Evolutionary conservation across 805 yeast species (phyloP).

Genomic region (Metschnikowia hibisci): DNA sequence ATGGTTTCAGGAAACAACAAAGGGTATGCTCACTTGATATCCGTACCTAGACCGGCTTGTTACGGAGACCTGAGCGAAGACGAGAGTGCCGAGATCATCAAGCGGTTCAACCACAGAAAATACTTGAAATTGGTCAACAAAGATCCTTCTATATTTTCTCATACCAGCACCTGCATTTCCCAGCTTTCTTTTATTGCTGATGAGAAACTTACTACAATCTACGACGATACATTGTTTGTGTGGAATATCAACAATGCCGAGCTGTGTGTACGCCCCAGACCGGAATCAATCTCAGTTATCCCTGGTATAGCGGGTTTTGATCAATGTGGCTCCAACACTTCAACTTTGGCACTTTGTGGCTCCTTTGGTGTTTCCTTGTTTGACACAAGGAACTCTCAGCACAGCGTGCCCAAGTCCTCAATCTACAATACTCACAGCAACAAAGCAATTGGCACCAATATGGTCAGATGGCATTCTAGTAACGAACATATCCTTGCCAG

Average conservation of each 20-base stretch:
- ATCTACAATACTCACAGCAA: conserved; percentile 7
- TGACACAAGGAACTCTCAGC: conserved; percentile 57
- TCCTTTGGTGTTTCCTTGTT: conserved; percentile 69
- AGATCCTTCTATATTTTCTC: conserved; percentile 19
- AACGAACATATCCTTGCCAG: conserved; percentile 63
- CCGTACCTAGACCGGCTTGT: conserved; percentile 46
- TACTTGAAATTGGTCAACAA: conserved; percentile 43
- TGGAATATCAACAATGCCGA: conserved; percentile 69
- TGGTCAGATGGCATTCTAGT: conserved; percentile 60
- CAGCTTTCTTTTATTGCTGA: conserved; percentile 26
- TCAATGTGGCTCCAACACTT: conserved; percentile 1
- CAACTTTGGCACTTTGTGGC: conserved; percentile 59
- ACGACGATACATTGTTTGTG: conserved; percentile 65
- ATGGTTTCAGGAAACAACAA: conserved; percentile 71
- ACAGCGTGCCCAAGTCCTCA: conserved; percentile 28
- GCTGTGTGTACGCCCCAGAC: conserved; percentile 38
- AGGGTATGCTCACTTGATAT: conserved; percentile 70
- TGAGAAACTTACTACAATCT: conserved; percentile 55
- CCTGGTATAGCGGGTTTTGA: conserved; percentile 52
- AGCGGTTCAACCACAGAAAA: conserved; percentile 73
- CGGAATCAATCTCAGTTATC: conserved; percentile 50
- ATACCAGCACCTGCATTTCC: conserved; percentile 24
- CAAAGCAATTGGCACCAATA: conserved; percentile 29
- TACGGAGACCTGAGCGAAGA: conserved; percentile 21
- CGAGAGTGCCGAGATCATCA: conserved; percentile 66